Evolutionary conservation across 108 stramenopile species (phyloP).

Genomic region (Bacterosira constricta): DNA sequence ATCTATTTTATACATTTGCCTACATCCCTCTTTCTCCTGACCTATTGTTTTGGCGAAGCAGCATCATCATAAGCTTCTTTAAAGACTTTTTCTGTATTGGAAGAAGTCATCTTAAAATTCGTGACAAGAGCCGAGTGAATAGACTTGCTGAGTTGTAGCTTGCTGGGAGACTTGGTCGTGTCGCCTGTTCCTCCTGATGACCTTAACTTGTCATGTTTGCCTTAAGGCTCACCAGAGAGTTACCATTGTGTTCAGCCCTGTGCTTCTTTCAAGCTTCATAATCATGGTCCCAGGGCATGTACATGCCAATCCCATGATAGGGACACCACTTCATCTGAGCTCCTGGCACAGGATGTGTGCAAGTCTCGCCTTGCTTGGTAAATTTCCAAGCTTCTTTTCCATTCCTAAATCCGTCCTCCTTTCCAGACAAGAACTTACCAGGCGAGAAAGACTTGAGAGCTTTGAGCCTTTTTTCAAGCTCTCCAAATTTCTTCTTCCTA

Average conservation of each 20-base stretch:
- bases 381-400: too few relatives aligned
- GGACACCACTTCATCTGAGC: conserved; percentile 1
- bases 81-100: neutral
- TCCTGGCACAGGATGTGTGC: neutral
- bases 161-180: neutral
- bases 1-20: neutral
- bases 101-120: neutral
- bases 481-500: neutral
- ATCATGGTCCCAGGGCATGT: conserved; percentile 14
- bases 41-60: neutral
- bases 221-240: too few relatives aligned
- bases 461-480: too few relatives aligned
- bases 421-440: too few relatives aligned
- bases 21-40: neutral
- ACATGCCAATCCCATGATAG: neutral
- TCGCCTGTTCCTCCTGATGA: too few relatives aligned
- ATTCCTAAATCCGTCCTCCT: too few relatives aligned
- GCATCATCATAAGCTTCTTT: neutral
- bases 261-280: conserved; percentile 4
- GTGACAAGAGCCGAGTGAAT: neutral
- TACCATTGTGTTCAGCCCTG: neutral
- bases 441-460: too few relatives aligned
- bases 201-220: too few relatives aligned
- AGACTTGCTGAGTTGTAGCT: neutral
- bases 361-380: neutral